Evolutionary conservation across 371 early-diverging fungal species (phyloP), one percentile per base, ranked within the genome.

Genomic region (Mortierella sp.): DNA sequence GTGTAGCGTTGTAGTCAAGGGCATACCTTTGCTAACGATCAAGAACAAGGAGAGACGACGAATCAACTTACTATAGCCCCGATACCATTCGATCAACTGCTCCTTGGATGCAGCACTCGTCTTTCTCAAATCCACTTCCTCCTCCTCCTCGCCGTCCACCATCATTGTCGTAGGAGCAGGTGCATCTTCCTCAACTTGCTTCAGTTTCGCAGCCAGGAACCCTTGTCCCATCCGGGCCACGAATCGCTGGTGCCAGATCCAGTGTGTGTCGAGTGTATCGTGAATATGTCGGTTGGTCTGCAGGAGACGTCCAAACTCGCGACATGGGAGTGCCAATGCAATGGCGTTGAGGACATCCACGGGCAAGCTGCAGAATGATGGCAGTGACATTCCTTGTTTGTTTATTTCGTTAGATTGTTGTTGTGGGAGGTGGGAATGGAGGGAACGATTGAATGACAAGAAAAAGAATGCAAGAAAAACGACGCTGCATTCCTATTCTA

Each of bases 231-330:
- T 43, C 2, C 70, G 76, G 14, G 10, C 26, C 19, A 72, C 28
- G 61, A 79, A 79, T 2, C 75, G 61, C 71, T 53, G 70, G 43
- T 75, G 71, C 79, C 79, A 79, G 10, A 79, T 61, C 69, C 70
- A 75, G 28, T 59, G 71, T 8, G 64, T 53, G 16, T 79, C 40
- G 24, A 75, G 57, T 0, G 71, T 51, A 16, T 57, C 44, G 34
- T 74, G 57, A 9, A 75, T 44, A 0, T 21, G 21, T 55, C 76
- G 67, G 55, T 55, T 72, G 24, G 76, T 75, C 59, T 80, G 81
- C 2, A 80, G 10, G 24, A 80, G 50, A 8, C 81, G 72, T 21
- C 69, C 34, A 59, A 80, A 80, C 44, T 80, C 81, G 26, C 69
- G 37, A 40, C 73, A 73, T 3, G 72, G 69, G 0, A 80, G 59